Base-by-base conservation (phyloP, 495 filamentous ascomycete genomes). In the Penicillium robsamsonii region DNA sequence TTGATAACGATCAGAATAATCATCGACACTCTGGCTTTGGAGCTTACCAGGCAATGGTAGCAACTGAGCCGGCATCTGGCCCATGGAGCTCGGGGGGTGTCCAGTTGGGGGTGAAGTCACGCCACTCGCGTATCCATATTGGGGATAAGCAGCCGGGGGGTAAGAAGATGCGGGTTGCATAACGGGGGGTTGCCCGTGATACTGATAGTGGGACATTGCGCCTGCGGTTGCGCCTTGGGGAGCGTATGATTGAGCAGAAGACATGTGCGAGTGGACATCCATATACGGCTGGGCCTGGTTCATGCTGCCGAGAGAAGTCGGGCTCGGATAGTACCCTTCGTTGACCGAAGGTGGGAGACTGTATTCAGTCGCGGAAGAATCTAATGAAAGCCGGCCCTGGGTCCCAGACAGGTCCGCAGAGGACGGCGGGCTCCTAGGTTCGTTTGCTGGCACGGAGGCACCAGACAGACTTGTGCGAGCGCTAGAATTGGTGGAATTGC, bases 181-280 rank as follows among this genome's bases (percentile, higher is more conserved):
- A 1, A 93, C 75, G 17, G 91, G 84, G 1, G 92, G 91, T 54
- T 92, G 89, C 51, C 85, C 87, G 56, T 87, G 87, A 51, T 86
- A 82, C 17, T 86, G 78, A 66, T 87, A 91, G 56, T 86, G 87
- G 17, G 79, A 74, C 67, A 94, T 79, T 50, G 81, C 78, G 52
- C 87, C 82, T 10, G 92, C 90, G 8, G 92, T 89, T 8, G 89
- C 89, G 46, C 89, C 87, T 65, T 92, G 88, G 0, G 88, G 86
- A 53, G 87, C 80, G 68, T 92, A 92, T 37, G 87, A 81, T 68
- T 89, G 91, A 46, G 85, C 87, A 51, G 86, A 82, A 56, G 91
- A 92, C 79, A 96, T 84, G 70, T 96, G 90, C 45, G 84, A 81
- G 66, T 93, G 83, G 45, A 87, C 90, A 59, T 95, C 92, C 84